A percentile compares a stretch with the other conserved stretches of the same genome.
Evolutionary conservation across 1,139 yeast genomes (phyloP).

Genomic region (Kluyveromyces marxianus): DNA sequence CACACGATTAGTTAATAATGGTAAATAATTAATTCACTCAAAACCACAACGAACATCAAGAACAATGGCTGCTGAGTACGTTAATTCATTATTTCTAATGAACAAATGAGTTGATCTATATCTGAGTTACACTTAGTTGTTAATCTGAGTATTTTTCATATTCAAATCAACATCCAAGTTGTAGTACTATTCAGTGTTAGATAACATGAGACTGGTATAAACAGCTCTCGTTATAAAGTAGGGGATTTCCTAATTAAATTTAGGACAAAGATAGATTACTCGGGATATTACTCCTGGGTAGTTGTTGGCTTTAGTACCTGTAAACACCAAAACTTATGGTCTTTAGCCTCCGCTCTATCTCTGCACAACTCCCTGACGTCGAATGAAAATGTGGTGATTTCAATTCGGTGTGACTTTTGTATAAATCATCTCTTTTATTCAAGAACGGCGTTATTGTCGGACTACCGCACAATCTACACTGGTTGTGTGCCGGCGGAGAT

Average conservation of each 20-base stretch:
- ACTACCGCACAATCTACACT: no score
- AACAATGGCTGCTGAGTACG: conserved; percentile 33
- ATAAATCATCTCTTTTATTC: conserved; percentile 6
- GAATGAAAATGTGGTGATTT: conserved; percentile 32
- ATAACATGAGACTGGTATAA: not conserved
- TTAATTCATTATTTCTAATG: conserved; percentile 6
- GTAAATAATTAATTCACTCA: no score
- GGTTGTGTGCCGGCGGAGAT: not conserved
- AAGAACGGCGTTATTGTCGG: no score
- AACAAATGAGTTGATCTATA: conserved; percentile 2
- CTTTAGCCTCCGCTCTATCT: conserved; percentile 21
- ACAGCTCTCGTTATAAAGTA: conserved; percentile 10
- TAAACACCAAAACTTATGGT: not conserved
- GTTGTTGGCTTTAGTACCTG: not conserved
- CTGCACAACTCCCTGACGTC: conserved; percentile 28
- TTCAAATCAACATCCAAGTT: not conserved
- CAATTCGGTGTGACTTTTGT: conserved; percentile 31
- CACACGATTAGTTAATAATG: no score
- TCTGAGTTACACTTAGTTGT: conserved; percentile 13
- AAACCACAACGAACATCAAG: conserved; percentile 18
- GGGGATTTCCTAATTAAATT: conserved; percentile 24
- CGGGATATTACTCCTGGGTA: not conserved
- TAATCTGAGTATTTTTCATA: not conserved
- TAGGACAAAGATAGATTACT: conserved; percentile 21
- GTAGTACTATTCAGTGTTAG: not conserved